These are phyloP conservation scores for Aspergillus viridinutans DNA, from an alignment of 2,329 filamentous ascomycete species.

Conservation along the genomic window DNA sequence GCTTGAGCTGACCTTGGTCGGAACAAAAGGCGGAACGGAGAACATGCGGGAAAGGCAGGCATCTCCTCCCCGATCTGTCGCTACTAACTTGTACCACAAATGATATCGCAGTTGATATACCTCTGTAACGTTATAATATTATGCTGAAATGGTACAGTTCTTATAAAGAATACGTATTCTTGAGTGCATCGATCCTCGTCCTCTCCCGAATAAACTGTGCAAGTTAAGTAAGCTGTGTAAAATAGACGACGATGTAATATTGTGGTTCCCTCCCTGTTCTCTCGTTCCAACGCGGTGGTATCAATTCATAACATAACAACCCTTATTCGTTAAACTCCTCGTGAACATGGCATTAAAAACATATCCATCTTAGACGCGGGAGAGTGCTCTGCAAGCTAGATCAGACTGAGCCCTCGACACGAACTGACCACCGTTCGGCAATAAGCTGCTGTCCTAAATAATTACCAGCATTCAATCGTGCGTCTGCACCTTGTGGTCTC, in stretches of 20 bases:
- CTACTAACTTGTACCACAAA: background rate
- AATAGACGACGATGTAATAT: background rate
- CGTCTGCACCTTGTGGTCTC: constrained; percentile 85
- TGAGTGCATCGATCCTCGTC: background rate
- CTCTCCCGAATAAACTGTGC: background rate
- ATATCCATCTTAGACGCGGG: background rate
- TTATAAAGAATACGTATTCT: background rate
- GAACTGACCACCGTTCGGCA: background rate
- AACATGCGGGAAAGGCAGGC: background rate
- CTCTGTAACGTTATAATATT: background rate
- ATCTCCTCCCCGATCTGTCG: background rate
- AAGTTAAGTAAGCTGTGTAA: background rate
- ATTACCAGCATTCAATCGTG: constrained; percentile 44
- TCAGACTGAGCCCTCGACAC: background rate
- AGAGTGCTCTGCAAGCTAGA: background rate
- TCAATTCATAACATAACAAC: background rate
- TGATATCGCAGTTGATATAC: background rate
- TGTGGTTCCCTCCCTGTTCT: background rate
- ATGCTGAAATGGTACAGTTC: background rate
- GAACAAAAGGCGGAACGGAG: background rate
- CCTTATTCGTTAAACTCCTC: background rate
- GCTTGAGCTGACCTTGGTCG: constrained; percentile 9
- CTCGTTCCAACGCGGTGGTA: background rate
- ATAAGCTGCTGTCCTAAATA: background rate
- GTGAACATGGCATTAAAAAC: background rate